phyloP scores from a whole-genome alignment of 345 rosid genomes.

The Carallia brachiata region DNA sequence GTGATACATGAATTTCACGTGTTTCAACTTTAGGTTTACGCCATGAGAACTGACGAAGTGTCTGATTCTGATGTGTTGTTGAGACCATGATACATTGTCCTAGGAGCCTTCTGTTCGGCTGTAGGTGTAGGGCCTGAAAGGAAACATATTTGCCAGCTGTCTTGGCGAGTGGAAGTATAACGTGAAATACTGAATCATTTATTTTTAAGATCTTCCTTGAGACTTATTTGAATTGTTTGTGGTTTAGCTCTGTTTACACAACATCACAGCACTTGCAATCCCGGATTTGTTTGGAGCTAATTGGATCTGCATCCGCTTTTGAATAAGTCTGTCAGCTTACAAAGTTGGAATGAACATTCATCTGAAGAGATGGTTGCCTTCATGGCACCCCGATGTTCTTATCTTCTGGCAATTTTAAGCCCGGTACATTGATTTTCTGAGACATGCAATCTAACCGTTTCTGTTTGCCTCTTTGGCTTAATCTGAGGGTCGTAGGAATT shows the following conservation, averaged over 20 bases:
- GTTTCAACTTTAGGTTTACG: not conserved
- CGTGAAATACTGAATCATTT: conserved; percentile 18
- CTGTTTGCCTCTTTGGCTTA: not conserved
- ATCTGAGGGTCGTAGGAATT: too few species aligned
- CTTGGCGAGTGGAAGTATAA: conserved; percentile 8
- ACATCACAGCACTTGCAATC: not conserved
- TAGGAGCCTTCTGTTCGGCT: conserved; percentile 1
- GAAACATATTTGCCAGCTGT: conserved; percentile 1
- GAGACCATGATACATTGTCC: conserved; percentile 8
- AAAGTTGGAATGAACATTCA: not conserved
- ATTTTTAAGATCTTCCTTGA: not conserved
- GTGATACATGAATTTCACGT: not conserved
- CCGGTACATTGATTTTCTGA: too few species aligned
- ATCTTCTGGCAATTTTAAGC: not conserved
- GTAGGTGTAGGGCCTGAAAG: not conserved
- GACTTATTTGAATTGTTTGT: not conserved
- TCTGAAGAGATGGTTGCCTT: not conserved
- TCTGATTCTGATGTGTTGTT: not conserved
- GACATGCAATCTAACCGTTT: not conserved
- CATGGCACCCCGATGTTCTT: not conserved
- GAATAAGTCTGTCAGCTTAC: not conserved
- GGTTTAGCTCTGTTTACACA: not conserved
- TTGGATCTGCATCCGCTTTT: not conserved
- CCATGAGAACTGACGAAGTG: not conserved
- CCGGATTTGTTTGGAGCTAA: not conserved